Base-by-base conservation (phyloP, 2,329 filamentous ascomycete species). In the Aspergillus awamori region DNA sequence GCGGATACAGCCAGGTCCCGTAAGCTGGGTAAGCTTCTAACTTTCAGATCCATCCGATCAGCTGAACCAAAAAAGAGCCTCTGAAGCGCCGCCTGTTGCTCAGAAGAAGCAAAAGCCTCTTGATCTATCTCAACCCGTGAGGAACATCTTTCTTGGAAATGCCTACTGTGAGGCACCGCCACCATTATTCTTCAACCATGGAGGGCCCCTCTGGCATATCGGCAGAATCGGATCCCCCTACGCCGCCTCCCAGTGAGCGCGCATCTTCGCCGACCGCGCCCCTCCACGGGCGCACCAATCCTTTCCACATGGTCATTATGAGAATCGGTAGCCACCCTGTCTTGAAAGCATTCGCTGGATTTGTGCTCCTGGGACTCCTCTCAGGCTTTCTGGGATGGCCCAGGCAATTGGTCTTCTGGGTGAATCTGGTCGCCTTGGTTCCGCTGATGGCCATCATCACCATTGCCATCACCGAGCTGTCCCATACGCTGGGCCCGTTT, bases 341-440 rank as follows among this genome's bases (percentile, higher is more conserved):
- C 15, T 88, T 95, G 79, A 95, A 95, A 70, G 72, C 93, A 22
- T 77, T 96, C n/a, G 79, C 95, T 17, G 60, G 94, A 11, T 85
- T 87, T 1, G 56, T 43, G 5, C 56, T 47, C 20, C 90, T 90
- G 8, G 91, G 92, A 38, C 89, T 95, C 64, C 88, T 84, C 1
- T 76, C 92, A 53, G 84, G 89, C 68, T 91, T 87, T 69, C 76
- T 86, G 13, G 66, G 76, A 8, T 76, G 88, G 60, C 80, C 82
- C 70, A 78, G 80, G 5, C 81, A 87, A 53, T 81, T 81, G 17
- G 81, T 92, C 54, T 96, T 96, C 70, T 83, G 91, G 54, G 83
- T 96, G 78, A 96, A 96, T 78, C 96, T 96, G 69, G 83, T 95
- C 60, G 92, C 92, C 65, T 93, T 96, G 65, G 87, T 95, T 57